Conservation (phyloP, 495 filamentous ascomycete species). For the Penicillium verhagenii region DNA sequence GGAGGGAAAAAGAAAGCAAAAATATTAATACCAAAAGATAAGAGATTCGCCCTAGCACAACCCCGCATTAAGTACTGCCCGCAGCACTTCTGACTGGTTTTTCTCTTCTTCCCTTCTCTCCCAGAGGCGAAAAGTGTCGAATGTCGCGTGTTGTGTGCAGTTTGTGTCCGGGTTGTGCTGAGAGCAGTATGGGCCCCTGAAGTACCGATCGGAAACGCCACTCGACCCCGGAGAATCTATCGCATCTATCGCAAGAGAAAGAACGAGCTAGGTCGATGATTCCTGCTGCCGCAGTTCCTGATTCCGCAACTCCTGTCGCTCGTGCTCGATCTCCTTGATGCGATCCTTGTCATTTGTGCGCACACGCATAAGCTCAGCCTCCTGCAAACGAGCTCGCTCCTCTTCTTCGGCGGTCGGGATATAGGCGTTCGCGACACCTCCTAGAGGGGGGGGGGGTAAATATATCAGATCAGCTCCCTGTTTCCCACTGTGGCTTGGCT, state of each 20-base stretch:
- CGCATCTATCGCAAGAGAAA: not conserved
- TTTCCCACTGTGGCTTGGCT: not conserved
- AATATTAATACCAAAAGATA: conserved; percentile 10
- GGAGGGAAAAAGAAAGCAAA: conserved; percentile 10
- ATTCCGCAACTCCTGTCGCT: conserved; percentile 25
- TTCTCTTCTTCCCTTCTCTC: not conserved
- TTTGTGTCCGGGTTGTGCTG: not conserved
- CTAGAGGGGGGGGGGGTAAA: conserved; percentile 18
- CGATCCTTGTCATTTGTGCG: conserved; percentile 39
- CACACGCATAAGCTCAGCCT: conserved; percentile 38
- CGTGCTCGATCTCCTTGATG: conserved; percentile 34
- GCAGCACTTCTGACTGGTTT: conserved; percentile 17
- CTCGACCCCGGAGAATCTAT: not conserved
- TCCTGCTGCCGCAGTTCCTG: conserved; percentile 26
- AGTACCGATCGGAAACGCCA: not conserved
- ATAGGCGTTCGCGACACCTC: conserved; percentile 46
- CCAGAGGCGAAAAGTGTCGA: not conserved
- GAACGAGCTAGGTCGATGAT: conserved; percentile 13
- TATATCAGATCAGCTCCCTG: no score
- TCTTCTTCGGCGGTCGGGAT: conserved; percentile 42
- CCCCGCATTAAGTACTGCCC: conserved; percentile 20
- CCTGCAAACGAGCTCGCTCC: conserved; percentile 29
- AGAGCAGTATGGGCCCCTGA: not conserved
- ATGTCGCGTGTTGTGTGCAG: no score
- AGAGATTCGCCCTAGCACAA: conserved; percentile 5